phyloP scores from a whole-genome alignment of 2,329 filamentous ascomycete genomes.

The Microsporum canis region DNA sequence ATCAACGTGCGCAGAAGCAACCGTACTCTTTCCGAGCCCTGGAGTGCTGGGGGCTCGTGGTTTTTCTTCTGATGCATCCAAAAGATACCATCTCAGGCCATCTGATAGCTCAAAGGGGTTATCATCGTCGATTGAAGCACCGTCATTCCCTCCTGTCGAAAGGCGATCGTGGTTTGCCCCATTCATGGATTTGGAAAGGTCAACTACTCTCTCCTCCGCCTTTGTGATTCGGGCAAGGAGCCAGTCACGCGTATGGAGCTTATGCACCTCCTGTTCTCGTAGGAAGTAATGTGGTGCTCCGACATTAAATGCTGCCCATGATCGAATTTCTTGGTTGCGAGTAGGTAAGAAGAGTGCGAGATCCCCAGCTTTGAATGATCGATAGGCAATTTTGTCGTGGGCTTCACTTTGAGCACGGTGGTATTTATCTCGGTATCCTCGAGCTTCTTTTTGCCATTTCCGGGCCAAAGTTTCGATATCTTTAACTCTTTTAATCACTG shows the following conservation, averaged over 20 bases:
- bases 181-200: conserved; percentile 69
- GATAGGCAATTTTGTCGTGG: conserved; percentile 91
- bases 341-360: conserved; percentile 89
- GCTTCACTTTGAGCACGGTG: conserved; percentile 71
- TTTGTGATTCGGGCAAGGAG: conserved; percentile 87
- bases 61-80: conserved; percentile 90
- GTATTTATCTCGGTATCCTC: conserved; percentile 76
- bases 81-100: conserved; percentile 87
- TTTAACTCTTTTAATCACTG: conserved; percentile 77
- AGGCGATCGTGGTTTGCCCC: conserved; percentile 37
- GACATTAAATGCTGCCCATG: conserved; percentile 98
- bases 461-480: conserved; percentile 88
- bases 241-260: conserved; percentile 78
- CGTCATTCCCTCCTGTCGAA: conserved; percentile 43
- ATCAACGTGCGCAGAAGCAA: conserved; percentile 76
- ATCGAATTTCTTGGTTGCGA: conserved; percentile 81
- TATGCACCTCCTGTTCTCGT: conserved; percentile 80
- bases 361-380: conserved; percentile 92
- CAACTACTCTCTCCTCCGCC: conserved; percentile 85
- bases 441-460: conserved; percentile 83
- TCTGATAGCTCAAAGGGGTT: conserved; percentile 96
- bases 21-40: conserved; percentile 80
- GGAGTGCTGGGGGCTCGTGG: conserved; percentile 84
- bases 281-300: conserved; percentile 96
- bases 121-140: conserved; percentile 62